Evolutionary conservation across 23 red algal genomes (phyloP).

Genomic region (Gracilaria gracilis): DNA sequence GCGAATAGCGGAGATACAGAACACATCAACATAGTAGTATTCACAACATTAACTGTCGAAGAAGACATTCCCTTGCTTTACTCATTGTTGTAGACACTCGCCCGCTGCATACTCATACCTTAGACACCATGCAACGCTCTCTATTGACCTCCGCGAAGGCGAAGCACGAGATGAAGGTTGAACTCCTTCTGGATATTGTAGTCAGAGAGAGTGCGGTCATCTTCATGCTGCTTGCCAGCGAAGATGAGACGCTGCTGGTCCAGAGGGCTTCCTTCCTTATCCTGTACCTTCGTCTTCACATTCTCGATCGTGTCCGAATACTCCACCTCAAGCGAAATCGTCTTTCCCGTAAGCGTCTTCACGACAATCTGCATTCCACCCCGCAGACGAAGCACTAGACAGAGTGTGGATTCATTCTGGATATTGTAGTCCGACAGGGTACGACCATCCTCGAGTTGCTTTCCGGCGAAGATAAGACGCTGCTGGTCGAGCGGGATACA

Average conservation of each 20-base stretch:
- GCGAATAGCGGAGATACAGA: too few relatives aligned
- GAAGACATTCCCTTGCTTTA: too few relatives aligned
- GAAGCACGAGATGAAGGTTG: too few relatives aligned
- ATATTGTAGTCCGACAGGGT: slow-evolving; percentile 94
- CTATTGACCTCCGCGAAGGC: too few relatives aligned
- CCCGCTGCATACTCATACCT: too few relatives aligned
- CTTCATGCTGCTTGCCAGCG: slow-evolving; percentile 97
- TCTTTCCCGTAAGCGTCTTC: slow-evolving; percentile 96
- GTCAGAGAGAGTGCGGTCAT: slow-evolving; percentile 92
- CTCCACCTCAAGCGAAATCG: slow-evolving; percentile 93
- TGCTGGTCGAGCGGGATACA: too few relatives aligned
- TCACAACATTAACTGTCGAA: too few relatives aligned
- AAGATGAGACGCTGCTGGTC: slow-evolving; percentile 99
- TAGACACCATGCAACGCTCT: too few relatives aligned
- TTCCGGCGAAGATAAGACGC: too few relatives aligned
- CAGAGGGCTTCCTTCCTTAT: slow-evolving; percentile 99
- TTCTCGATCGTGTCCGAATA: slow-evolving; percentile 96
- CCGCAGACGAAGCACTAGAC: slow-evolving; percentile 81
- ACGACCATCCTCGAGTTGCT: slow-evolving; percentile 84
- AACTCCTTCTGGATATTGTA: slow-evolving; percentile 53
- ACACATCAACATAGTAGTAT: too few relatives aligned
- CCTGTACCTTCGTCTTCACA: slow-evolving; percentile 93
- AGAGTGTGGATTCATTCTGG: slow-evolving; percentile 91
- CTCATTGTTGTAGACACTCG: too few relatives aligned
- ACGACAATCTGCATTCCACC: slow-evolving; percentile 89